Evolutionary conservation across 169 alveolate species (phyloP).

Genomic region (Cryptosporidium baileyi): DNA sequence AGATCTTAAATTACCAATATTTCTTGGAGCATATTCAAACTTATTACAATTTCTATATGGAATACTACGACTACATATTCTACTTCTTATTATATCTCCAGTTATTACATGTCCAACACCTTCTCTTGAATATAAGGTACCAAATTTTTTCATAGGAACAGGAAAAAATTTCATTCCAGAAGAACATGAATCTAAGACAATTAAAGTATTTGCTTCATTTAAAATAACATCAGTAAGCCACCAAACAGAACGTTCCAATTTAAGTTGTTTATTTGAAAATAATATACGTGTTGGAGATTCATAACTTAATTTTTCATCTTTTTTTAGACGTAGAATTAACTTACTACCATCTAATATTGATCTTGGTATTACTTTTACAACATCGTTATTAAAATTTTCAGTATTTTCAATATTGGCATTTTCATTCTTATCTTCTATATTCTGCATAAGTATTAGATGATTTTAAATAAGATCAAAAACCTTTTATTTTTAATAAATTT

Average conservation of each 20-base stretch:
- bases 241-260: conserved; percentile 58
- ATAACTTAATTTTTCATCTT: conserved; percentile 54
- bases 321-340: conserved; percentile 39
- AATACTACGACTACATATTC: conserved; percentile 39
- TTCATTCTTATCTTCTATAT: not conserved
- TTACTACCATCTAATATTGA: conserved; percentile 62
- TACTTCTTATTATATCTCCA: conserved; percentile 54
- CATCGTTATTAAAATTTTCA: no score
- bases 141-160: conserved; percentile 67
- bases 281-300: conserved; percentile 65
- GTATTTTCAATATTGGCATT: not conserved
- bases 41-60: conserved; percentile 68
- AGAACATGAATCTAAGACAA: conserved; percentile 53
- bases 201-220: conserved; percentile 16
- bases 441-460: no score
- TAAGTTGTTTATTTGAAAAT: conserved; percentile 40
- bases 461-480: no score
- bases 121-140: conserved; percentile 64
- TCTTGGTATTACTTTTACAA: conserved; percentile 26
- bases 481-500: no score
- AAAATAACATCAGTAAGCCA: conserved; percentile 63
- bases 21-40: conserved; percentile 64
- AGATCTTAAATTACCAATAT: not conserved
- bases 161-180: conserved; percentile 64
- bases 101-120: conserved; percentile 70